phyloP scores from a whole-genome alignment of 352 stramenopile species.

The Phytopythium sindhum region DNA sequence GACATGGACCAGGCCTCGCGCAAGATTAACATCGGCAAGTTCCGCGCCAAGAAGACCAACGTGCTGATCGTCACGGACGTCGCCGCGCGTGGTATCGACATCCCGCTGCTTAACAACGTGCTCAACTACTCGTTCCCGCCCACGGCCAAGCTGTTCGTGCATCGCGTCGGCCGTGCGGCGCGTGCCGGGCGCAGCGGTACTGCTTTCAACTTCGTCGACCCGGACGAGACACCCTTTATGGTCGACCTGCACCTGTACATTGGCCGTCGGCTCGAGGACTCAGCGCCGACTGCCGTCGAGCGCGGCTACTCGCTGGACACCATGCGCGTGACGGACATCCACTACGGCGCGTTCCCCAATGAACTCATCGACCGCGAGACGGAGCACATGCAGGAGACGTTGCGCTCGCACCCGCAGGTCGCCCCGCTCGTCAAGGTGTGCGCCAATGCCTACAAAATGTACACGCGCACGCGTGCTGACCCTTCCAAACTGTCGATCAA shows the following conservation, averaged over 20 bases:
- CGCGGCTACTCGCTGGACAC: slow-evolving; percentile 87
- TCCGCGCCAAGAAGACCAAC: slow-evolving; percentile 87
- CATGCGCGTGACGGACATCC: slow-evolving; percentile 96
- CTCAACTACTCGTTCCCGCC: slow-evolving; percentile 95
- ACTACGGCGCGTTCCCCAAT: slow-evolving; percentile 98
- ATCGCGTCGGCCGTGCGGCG: slow-evolving; percentile 95
- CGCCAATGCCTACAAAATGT: slow-evolving; percentile 98
- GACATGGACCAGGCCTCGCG: slow-evolving; percentile 92
- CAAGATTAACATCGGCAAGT: slow-evolving; percentile 90
- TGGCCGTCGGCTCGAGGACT: slow-evolving; percentile 80
- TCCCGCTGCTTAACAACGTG: slow-evolving; percentile 96
- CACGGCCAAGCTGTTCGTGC: slow-evolving; percentile 94
- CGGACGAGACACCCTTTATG: slow-evolving; percentile 98
- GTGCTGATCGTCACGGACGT: slow-evolving; percentile 95
- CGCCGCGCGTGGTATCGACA: slow-evolving; percentile 93
- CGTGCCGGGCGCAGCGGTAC: slow-evolving; percentile 93
- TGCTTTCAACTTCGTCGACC: slow-evolving; percentile 96
- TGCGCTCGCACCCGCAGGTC: slow-evolving; percentile 78
- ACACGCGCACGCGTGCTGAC: slow-evolving; percentile 93
- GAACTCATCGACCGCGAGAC: slow-evolving; percentile 95
- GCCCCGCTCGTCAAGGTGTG: slow-evolving; percentile 87
- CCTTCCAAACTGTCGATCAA: slow-evolving; percentile 94
- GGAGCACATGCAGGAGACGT: slow-evolving; percentile 91
- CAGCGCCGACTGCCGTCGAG: slow-evolving; percentile 39
- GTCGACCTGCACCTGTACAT: slow-evolving; percentile 98